Conservation (phyloP, 768 basidiomycete genomes). For the Rhodotorula graminis region DNA sequence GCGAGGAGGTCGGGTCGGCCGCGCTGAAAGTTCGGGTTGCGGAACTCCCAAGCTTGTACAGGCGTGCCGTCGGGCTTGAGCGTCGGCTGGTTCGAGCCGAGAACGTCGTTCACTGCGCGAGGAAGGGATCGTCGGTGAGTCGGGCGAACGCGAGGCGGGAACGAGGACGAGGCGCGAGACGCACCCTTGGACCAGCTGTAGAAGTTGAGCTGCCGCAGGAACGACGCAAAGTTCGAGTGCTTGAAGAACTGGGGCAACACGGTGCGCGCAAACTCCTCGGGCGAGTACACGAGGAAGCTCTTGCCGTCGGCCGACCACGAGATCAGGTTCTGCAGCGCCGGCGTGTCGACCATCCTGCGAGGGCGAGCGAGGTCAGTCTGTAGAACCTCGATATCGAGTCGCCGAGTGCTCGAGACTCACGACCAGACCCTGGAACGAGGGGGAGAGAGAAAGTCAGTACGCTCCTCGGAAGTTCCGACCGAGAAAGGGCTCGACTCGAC, state of each 20-base stretch:
- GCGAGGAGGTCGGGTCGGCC: constrained; percentile 58
- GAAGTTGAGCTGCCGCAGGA: constrained; percentile 44
- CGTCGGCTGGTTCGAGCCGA: background rate
- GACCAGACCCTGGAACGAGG: constrained; percentile 11
- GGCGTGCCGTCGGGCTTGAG: constrained; percentile 13
- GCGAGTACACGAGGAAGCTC: constrained; percentile 25
- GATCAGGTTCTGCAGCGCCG: constrained; percentile 19
- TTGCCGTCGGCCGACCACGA: constrained; percentile 28
- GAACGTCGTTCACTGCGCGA: background rate
- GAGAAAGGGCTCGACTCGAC: background rate
- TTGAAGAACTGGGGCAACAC: constrained; percentile 48
- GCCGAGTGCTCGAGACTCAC: no score
- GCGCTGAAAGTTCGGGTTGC: constrained; percentile 54
- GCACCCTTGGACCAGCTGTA: constrained; percentile 7
- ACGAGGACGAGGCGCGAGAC: background rate
- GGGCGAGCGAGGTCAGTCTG: no score
- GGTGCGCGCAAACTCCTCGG: constrained; percentile 22
- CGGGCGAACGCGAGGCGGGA: background rate
- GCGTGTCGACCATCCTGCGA: constrained; percentile 1
- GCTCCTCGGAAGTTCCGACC: no score
- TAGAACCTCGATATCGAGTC: no score
- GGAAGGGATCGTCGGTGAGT: no score
- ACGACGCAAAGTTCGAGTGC: constrained; percentile 49
- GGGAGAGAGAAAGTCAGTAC: no score
- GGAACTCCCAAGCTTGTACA: constrained; percentile 49